phyloP scores from a whole-genome alignment of 306 rosid species.

The Casuarina equisetifolia region DNA sequence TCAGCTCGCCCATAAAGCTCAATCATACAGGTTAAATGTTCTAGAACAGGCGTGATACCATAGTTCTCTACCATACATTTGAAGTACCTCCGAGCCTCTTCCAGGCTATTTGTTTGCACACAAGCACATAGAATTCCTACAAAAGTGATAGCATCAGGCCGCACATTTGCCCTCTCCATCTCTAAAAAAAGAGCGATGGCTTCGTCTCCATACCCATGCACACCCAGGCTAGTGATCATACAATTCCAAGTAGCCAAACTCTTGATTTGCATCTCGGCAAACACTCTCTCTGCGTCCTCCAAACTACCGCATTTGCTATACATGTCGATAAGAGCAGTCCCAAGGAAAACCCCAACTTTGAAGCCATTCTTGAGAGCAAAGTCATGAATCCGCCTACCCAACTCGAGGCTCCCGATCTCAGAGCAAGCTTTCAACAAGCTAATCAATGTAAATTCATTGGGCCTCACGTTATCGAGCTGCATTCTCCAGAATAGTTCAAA shows the following conservation, averaged over 20 bases:
- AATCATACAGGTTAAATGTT: constrained; percentile 52
- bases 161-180: constrained; percentile 42
- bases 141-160: constrained; percentile 38
- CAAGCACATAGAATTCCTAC: constrained; percentile 37
- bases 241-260: constrained; percentile 72
- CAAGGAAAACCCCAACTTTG: constrained; percentile 47
- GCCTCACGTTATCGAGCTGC: constrained; percentile 50
- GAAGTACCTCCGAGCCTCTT: constrained; percentile 24
- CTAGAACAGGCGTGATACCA: constrained; percentile 51
- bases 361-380: constrained; percentile 46
- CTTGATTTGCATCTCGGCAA: constrained; percentile 43
- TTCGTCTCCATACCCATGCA: constrained; percentile 59
- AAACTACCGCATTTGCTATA: constrained; percentile 73
- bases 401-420: constrained; percentile 50
- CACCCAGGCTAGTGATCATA: constrained; percentile 75
- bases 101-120: constrained; percentile 26
- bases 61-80: constrained; percentile 46
- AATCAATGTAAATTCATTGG: constrained; percentile 61
- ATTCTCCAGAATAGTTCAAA: constrained; percentile 59
- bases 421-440: constrained; percentile 65
- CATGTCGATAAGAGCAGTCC: constrained; percentile 71
- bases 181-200: constrained; percentile 45
- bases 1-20: constrained; percentile 46
- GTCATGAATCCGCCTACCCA: constrained; percentile 62
- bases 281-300: constrained; percentile 50